These are phyloP conservation scores for Olyra latifolia DNA, from an alignment of 176 grass and related monocot species.

Conservation along the genomic window DNA sequence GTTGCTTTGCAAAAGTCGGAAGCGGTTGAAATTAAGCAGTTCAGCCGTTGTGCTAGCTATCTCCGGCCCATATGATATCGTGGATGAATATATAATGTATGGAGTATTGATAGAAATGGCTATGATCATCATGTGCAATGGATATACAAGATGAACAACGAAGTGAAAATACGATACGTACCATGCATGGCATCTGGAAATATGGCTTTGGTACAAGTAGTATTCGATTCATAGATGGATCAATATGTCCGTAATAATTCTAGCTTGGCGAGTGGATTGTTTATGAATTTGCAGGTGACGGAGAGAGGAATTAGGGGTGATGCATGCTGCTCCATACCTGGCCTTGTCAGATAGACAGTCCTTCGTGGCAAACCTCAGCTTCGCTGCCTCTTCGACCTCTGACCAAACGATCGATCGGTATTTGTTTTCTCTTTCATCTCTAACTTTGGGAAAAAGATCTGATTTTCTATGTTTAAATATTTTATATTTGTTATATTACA, in stretches of 20 bases:
- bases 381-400: constrained; percentile 41
- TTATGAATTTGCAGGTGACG: neutral
- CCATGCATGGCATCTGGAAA: neutral
- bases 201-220: neutral
- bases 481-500: too few relatives aligned
- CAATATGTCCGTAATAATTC: too few relatives aligned
- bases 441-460: neutral
- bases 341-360: constrained; percentile 47
- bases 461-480: neutral
- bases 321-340: constrained; percentile 41
- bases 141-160: neutral
- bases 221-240: neutral
- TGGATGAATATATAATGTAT: too few relatives aligned
- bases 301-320: neutral
- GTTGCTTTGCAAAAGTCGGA: too few relatives aligned
- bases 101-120: neutral
- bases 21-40: too few relatives aligned
- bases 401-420: neutral
- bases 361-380: constrained; percentile 22
- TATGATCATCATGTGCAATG: neutral
- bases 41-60: too few relatives aligned
- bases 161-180: neutral
- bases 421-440: neutral
- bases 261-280: too few relatives aligned
- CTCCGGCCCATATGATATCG: too few relatives aligned